Base-by-base conservation (phyloP, 2,329 filamentous ascomycete genomes). In the Aureobasidium musti region DNA sequence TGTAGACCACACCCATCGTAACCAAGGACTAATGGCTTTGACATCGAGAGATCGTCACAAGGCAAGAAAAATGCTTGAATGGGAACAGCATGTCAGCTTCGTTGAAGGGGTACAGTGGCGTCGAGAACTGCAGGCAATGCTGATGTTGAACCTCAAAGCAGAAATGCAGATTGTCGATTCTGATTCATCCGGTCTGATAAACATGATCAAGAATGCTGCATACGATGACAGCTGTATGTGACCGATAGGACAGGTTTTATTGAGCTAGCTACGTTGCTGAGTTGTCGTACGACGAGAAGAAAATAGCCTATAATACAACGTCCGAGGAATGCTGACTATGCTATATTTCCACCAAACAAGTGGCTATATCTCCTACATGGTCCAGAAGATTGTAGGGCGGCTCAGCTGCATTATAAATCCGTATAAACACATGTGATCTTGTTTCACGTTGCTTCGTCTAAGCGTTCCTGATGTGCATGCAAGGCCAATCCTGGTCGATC, bases 71-170 rank as follows among this genome's bases (percentile, higher is more conserved):
- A 82, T 89, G 71, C 76, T 92, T 17, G 71, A 70, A 23, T 52
- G 66, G n/a, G 23, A 39, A 39, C 14, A 49, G 13, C 19, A 60
- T 13, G 53, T 41, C 10, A 47, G 53, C 1, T 30, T 47, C 5
- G 60, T 45, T 5, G 66, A 71, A 17, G 63, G 69, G 11, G 50
- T 57, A 2, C 76, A 77, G 11, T 76, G 75, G 72, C 78, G 79
- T 2, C 63, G 70, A 0, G 88, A 92, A 71, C 71, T 94, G 19
- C 90, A 92, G 72, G 71, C 82, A 0, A 92, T 94, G 90, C 77
- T 94, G 23, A 83, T 90, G 79, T 78, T 93, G 60, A 89, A 89
- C 63, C 72, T 87, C 56, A 95, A 94, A 73, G 89, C 89, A 0
- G 91, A 95, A 73, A 91, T 94, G 60, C 90, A 95, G 67, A 35